Evolutionary conservation across 441 rosid genomes (phyloP), one percentile per base, ranked within the genome.

Genomic region (Erodium chrysanthum): DNA sequence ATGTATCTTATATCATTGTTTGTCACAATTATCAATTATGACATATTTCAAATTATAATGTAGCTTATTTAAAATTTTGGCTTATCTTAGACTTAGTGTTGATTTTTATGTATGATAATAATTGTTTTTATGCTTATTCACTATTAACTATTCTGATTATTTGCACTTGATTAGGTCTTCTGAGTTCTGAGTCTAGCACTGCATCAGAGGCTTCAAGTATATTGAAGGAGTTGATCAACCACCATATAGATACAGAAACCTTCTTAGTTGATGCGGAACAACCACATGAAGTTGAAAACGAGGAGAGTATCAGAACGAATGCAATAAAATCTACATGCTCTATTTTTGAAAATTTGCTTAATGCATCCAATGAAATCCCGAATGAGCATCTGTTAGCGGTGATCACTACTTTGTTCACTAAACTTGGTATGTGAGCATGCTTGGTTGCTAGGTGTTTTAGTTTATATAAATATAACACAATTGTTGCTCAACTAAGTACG

Each of bases 381-480:
- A 79, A 77, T 15, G 85, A 85, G 83, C 88, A 84, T 75, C 65
- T 85, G 73, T 80, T 89, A 76, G 78, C 78, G 7, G 84, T 82
- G 69, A 76, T 80, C 67, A 74, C 88, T 71, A 71, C 73, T 74
- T 74, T 89, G 74, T 86, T 89, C 73, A 74, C 76, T 64, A 88
- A 82, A 79, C 93, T 94, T 71, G 90, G 98, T 93, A 84, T 2
- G 88, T 74, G 50, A 29, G 35, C 66, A 80, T 76, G 48, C 7
- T 21, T 22, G 63, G 23, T 58, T 35, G 40, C 40, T 35, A 35
- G 40, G 40, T 35, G 40, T 35, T 35, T 35, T 35, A 35, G 40
- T 35, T 35, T 35, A 7, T 35, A 35, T 5, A 5, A 35, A 0
- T 9, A 6, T 5, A 5, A 7, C 15, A 5, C 7, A 58, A 10